Base-by-base conservation (phyloP, 495 filamentous ascomycete genomes). In the Aspergillus indologenus region DNA sequence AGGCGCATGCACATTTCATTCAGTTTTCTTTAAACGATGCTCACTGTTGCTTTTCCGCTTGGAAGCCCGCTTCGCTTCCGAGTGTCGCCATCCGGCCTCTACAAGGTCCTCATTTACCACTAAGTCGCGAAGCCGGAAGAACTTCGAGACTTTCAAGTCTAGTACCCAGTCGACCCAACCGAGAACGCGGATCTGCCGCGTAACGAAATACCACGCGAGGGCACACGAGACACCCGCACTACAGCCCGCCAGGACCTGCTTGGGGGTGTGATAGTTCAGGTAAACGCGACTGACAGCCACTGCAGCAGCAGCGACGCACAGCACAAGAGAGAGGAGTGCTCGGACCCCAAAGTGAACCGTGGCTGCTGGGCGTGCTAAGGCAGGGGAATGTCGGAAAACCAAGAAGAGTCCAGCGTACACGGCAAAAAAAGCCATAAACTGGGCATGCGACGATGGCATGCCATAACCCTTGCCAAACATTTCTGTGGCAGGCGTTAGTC, bases 391-490 rank as follows among this genome's bases (percentile, higher is more conserved):
- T 58, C 93, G 83, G 51, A 89, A 75, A 17, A 93, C 77, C 22
- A 97, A 78, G 75, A 97, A 97, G 26, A 99, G 78, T 17, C 84
- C 75, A 22, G 96, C 71, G 65, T 88, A 91, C 55, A 94, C 75
- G 45, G 90, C 86, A 78, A 96, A 98, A 77, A 90, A 99, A 11
- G 86, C 79, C 49, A 90, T 87, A 69, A 96, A 99, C 73, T 99
- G 94, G 11, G 94, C 90, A 75, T 99, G 94, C 23, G 91, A 96
- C 47, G 88, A 92, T n/a, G 94, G 94, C 94, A 99, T 99, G 61
- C 94, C 94, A 67, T 98, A 99, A 59, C 94, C 94, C 71, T 96
- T 96, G 42, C 89, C 89, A 58, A 86, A 82, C 81, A 90, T 89
- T 74, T 89, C 88, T 89, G 75, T 17, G 11, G 3, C 3, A 18